phyloP scores from a whole-genome alignment of 2,329 filamentous ascomycete species.

The Penicillium decumbens region DNA sequence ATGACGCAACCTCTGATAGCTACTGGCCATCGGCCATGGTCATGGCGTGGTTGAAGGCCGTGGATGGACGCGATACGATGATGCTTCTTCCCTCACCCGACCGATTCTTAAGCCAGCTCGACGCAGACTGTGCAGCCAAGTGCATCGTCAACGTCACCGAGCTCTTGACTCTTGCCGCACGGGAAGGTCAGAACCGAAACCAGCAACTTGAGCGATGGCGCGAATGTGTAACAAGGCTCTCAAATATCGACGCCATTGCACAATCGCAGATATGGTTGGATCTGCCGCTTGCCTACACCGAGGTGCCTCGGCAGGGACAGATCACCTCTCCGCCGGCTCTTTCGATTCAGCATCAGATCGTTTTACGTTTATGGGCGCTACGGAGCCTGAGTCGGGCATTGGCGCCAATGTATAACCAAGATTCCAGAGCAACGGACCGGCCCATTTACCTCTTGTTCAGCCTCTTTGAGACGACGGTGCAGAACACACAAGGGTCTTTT shows the following conservation, averaged over 20 bases:
- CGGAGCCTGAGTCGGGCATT: slow-evolving; percentile 24
- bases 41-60: slow-evolving; percentile 22
- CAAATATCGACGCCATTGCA: slow-evolving; percentile 20
- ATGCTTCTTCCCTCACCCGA: slow-evolving; percentile 13
- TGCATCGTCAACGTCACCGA: slow-evolving; percentile 35
- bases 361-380: slow-evolving; percentile 34
- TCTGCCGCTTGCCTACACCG: slow-evolving; percentile 12
- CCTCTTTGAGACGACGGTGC: slow-evolving; percentile 24
- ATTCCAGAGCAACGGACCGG: slow-evolving; percentile 18
- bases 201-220: slow-evolving; percentile 31
- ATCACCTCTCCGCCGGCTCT: not conserved
- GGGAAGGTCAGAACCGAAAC: slow-evolving; percentile 12
- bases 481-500: slow-evolving; percentile 18
- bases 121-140: slow-evolving; percentile 22
- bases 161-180: slow-evolving; percentile 21
- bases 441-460: slow-evolving; percentile 25
- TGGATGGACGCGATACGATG: slow-evolving; percentile 3
- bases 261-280: slow-evolving; percentile 27
- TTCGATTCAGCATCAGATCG: slow-evolving; percentile 24
- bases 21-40: slow-evolving; percentile 29
- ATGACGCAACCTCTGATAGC: slow-evolving; percentile 8
- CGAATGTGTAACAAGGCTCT: slow-evolving; percentile 22
- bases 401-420: slow-evolving; percentile 19
- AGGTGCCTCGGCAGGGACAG: not conserved
- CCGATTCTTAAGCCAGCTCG: slow-evolving; percentile 22